phyloP scores from a whole-genome alignment of 805 yeast species.

The Yamadazyma kitorensis region DNA sequence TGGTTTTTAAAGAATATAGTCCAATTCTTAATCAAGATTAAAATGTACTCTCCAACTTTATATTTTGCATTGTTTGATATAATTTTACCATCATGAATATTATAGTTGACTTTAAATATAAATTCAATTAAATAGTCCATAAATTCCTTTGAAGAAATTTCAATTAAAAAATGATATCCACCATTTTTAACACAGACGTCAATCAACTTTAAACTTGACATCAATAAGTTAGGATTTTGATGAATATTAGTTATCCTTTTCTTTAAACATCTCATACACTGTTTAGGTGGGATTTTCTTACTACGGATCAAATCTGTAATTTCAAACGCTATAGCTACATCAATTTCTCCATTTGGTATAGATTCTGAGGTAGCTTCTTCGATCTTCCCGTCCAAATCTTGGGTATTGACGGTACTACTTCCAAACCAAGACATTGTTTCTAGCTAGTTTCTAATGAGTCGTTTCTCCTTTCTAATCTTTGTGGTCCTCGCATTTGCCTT shows the following conservation, averaged over 20 bases:
- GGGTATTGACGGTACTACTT: slow-evolving; percentile 27
- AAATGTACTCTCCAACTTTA: slow-evolving; percentile 54
- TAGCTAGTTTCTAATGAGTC: background rate
- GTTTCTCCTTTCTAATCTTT: background rate
- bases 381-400: slow-evolving; percentile 59
- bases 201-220: slow-evolving; percentile 69
- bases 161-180: slow-evolving; percentile 79
- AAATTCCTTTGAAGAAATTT: slow-evolving; percentile 80
- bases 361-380: slow-evolving; percentile 80
- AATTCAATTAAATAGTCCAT: slow-evolving; percentile 69
- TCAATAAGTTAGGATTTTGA: slow-evolving; percentile 76
- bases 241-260: slow-evolving; percentile 58
- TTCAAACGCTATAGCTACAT: slow-evolving; percentile 69
- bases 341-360: slow-evolving; percentile 90
- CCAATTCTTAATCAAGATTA: slow-evolving; percentile 74
- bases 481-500: too few species aligned
- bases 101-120: slow-evolving; percentile 38
- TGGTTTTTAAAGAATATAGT: slow-evolving; percentile 68
- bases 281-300: slow-evolving; percentile 72
- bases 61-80: slow-evolving; percentile 23
- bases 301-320: slow-evolving; percentile 84
- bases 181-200: slow-evolving; percentile 93
- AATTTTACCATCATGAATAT: slow-evolving; percentile 22
- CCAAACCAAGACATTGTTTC: slow-evolving; percentile 56
- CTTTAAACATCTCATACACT: slow-evolving; percentile 82